Evolutionary conservation across 2,329 filamentous ascomycete species (phyloP).

Genomic region (Thelonectria rubi): DNA sequence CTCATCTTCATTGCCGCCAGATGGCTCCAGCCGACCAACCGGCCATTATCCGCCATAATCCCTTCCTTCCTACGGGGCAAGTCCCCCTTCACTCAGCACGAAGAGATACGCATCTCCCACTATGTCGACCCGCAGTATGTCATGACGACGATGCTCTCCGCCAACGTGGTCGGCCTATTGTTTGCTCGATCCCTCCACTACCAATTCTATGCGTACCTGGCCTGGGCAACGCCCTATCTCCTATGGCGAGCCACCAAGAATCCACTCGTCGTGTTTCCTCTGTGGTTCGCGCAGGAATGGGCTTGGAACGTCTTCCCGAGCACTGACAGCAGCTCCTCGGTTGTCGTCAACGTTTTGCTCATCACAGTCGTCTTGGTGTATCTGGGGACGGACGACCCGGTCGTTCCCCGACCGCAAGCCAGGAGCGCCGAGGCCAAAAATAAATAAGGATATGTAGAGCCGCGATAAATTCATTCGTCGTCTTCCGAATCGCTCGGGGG

Average conservation of each 20-base stretch:
- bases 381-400: conserved; percentile 61
- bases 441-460: conserved; percentile 40
- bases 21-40: conserved; percentile 77
- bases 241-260: conserved; percentile 81
- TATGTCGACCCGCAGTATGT: conserved; percentile 76
- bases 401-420: conserved; percentile 32
- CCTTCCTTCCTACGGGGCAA: conserved; percentile 52
- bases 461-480: conserved; percentile 51
- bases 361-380: conserved; percentile 71
- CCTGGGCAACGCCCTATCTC: conserved; percentile 87
- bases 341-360: conserved; percentile 76
- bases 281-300: conserved; percentile 87
- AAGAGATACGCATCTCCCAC: conserved; percentile 65
- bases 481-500: conserved; percentile 84
- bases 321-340: conserved; percentile 61
- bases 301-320: conserved; percentile 97
- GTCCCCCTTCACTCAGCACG: conserved; percentile 57
- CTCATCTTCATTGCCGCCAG: conserved; percentile 69
- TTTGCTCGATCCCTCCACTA: conserved; percentile 92
- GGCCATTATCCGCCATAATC: conserved; percentile 64
- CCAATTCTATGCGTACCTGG: conserved; percentile 93
- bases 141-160: conserved; percentile 78
- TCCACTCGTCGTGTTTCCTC: conserved; percentile 69
- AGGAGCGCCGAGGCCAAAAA: conserved; percentile 41
- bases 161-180: conserved; percentile 81